Base-by-base conservation (phyloP, 768 basidiomycete genomes). In the Hericium erinaceus region DNA sequence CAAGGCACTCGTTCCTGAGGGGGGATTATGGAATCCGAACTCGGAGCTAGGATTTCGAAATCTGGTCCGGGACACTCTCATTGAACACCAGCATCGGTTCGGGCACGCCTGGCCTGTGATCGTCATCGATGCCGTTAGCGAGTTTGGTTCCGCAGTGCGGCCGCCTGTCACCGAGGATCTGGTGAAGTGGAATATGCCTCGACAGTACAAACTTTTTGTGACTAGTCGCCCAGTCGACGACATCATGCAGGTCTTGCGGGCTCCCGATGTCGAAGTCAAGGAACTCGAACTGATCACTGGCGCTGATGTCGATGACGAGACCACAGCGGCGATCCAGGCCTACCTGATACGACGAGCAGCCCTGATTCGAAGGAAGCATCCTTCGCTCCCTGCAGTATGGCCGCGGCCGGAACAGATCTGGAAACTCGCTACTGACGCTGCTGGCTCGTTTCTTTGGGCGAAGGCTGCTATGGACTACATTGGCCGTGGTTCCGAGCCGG, bases 401-500 rank as follows among this genome's bases (percentile, higher is more conserved):
- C 61, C 61, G 2, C 33, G 48, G 2, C 13, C 26, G 26, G 58
- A 61, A 7, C 41, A 56, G 3, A 41, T 57, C 10, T 41, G 8
- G 16, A 52, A 54, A 26, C 22, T 61, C 5, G 55, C 5, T 13
- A 28, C 37, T 3, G 48, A 53, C 41, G 41, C 61, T 2, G 38
- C 37, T 12, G 61, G 58, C 4, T 51, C 46, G 48, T 61, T 61
- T 12, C 48, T 26, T 24, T 61, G 61, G 61, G 61, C 58, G 11
- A 49, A 49, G 22, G 18, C 39, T 10, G 61, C 58, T 1, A 48
- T 57, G 9, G 56, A 61, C 26, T 11, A 2, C 24, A 60, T 59
- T n/a, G 48, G 33, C 20, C 26, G 13, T 16, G 48, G 39, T 24
- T 28, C 33, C 8, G 56, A 54, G 8, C 50, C n/a, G 13, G 56